These are phyloP conservation scores for Daldinia sp. DNA, from an alignment of 2,329 filamentous ascomycete genomes.

Conservation along the genomic window DNA sequence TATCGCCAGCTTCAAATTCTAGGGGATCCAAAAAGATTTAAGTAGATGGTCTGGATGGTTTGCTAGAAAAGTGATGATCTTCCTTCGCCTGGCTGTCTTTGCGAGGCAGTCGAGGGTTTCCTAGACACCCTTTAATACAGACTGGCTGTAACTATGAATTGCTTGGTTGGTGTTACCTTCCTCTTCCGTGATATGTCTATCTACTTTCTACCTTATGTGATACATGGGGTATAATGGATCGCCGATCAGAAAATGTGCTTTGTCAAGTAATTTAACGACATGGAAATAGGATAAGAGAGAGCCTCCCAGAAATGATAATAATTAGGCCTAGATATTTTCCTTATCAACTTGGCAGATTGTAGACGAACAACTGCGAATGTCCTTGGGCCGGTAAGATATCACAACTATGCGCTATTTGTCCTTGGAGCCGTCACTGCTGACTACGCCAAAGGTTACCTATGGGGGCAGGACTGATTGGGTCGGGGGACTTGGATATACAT, in stretches of 20 bases:
- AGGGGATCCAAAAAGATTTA: background rate
- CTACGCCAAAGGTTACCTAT: background rate
- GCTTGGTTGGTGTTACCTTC: background rate
- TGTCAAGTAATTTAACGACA: background rate
- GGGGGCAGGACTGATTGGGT: background rate
- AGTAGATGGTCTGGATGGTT: background rate
- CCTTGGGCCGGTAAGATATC: background rate
- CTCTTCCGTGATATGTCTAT: background rate
- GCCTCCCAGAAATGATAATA: background rate
- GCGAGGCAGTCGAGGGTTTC: no score
- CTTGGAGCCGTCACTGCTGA: background rate
- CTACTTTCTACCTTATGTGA: background rate
- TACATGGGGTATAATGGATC: background rate
- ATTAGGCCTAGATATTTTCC: background rate
- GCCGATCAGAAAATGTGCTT: background rate
- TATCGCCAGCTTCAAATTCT: background rate
- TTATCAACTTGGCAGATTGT: background rate
- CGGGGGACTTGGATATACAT: background rate
- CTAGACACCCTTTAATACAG: no score
- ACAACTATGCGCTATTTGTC: conserved; percentile 1
- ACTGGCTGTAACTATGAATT: no score
- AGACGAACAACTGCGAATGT: background rate
- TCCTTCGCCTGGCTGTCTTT: no score
- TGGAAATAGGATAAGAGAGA: background rate
- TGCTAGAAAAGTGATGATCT: background rate